Percentiles rank a stretch among this genome's conserved stretches.
Evolutionary conservation across 495 filamentous ascomycete genomes (phyloP).

Genomic region (Xylaria nigripes): DNA sequence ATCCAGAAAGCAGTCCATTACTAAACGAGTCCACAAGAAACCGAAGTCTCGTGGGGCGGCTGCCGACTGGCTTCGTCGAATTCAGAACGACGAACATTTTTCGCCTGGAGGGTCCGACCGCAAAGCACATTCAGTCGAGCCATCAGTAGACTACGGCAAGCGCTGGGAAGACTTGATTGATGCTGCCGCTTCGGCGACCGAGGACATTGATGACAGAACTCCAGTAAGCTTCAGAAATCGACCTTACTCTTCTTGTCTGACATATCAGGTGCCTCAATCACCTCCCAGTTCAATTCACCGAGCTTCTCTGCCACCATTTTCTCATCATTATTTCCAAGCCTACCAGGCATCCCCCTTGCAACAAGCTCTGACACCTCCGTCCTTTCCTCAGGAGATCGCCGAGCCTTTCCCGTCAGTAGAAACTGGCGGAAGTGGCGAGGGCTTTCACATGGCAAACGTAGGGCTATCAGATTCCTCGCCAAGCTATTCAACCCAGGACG

Average conservation of each 20-base stretch:
- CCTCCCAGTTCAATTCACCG: conserved; percentile 62
- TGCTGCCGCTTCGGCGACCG: conserved; percentile 80
- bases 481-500: conserved; percentile 47
- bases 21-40: conserved; percentile 69
- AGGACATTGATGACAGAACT: conserved; percentile 82
- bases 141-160: conserved; percentile 69
- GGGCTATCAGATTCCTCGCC: conserved; percentile 49
- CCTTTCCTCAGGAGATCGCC: conserved; percentile 53
- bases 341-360: conserved; percentile 83
- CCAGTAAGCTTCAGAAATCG: conserved; percentile 50
- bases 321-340: conserved; percentile 53
- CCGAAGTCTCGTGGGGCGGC: conserved; percentile 57
- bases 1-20: conserved; percentile 76
- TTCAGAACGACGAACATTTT: conserved; percentile 45
- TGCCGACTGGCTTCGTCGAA: conserved; percentile 41
- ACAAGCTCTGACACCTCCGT: conserved; percentile 76
- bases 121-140: conserved; percentile 79
- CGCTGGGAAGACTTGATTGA: conserved; percentile 93
- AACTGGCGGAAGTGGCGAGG: conserved; percentile 49
- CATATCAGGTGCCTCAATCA: conserved; percentile 55
- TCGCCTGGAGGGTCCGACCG: conserved; percentile 65
- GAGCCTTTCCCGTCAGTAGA: conserved; percentile 85
- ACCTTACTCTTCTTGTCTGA: conserved; percentile 31
- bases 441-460: conserved; percentile 55
- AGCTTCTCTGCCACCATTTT: conserved; percentile 67